Evolutionary conservation across 331 rosid species (phyloP), one percentile per base, ranked within the genome.

Genomic region (Quercus lobata): DNA sequence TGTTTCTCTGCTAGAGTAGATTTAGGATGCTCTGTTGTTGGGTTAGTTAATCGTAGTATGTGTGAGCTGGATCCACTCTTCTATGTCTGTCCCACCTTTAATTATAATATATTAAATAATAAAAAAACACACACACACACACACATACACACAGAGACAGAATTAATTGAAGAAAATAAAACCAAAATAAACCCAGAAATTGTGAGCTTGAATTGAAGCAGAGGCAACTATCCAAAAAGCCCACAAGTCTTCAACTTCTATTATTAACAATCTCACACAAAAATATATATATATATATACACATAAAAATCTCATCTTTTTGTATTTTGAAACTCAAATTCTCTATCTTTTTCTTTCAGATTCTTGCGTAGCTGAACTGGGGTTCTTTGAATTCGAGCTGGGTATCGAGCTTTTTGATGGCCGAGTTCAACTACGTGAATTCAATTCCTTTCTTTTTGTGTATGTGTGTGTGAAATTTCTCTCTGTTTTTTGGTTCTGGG

Each of bases 1-100:
- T 58, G 78, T 27, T 61, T 8, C 49, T 41, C 49, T 2, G 49
- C 49, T 10, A 57, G 74, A 65, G 71, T 71, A 49, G 22, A 72
- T 24, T 72, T 25, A 70, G 74, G 75, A 69, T 30, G 8, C 25
- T 1, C 49, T 19, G 77, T 65, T 65, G 71, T 27, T 29, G 79
- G 87, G 90, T 83, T 80, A 72, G 87, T 87, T 91, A 85, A 77
- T 87, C 69, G 58, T 54, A 77, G 49, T 60, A 73, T 76, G 72
- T 61, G 73, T 93, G 96, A 95, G 99, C 98, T 95, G 99, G 94
- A 93, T 90, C 99, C 99, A 90, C 90, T 83, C 92, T 89, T 86
- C 78, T 80, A 86, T 83, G 84, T 72, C 76, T 84, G 86, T 70
- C 94, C 91, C 94, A 88, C 86, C 81, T 84, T 37, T 78, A 49